Conservation (phyloP, 2,329 filamentous ascomycete species). For the Keithomyces neogunnii region DNA sequence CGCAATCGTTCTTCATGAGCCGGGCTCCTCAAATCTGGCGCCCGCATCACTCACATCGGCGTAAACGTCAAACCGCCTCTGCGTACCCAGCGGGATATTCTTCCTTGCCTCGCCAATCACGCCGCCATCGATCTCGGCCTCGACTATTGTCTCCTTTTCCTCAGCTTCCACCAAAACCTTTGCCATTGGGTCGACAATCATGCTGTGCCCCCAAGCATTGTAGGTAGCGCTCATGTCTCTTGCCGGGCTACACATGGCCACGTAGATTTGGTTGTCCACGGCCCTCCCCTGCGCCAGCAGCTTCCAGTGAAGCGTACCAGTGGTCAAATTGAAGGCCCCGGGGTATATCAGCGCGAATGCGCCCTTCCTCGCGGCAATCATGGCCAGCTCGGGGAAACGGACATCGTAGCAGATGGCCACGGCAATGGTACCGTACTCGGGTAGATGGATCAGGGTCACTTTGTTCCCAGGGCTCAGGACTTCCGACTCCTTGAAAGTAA, state of each 20-base stretch:
- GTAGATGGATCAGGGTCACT: slow-evolving; percentile 76
- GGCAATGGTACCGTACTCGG: slow-evolving; percentile 79
- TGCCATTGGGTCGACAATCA: slow-evolving; percentile 83
- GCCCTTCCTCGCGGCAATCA: slow-evolving; percentile 76
- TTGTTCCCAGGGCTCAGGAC: slow-evolving; percentile 80
- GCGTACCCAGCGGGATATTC: slow-evolving; percentile 74
- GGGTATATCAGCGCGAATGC: slow-evolving; percentile 86
- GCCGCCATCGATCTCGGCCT: slow-evolving; percentile 59
- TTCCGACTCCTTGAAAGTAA: slow-evolving; percentile 83
- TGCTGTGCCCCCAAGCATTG: slow-evolving; percentile 84
- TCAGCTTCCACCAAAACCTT: slow-evolving; percentile 70
- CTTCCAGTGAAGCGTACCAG: slow-evolving; percentile 85
- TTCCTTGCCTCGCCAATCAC: slow-evolving; percentile 68
- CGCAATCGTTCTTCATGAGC: not conserved
- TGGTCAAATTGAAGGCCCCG: slow-evolving; percentile 94
- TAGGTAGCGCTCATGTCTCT: slow-evolving; percentile 71
- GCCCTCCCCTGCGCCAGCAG: slow-evolving; percentile 75
- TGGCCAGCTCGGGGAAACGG: slow-evolving; percentile 89
- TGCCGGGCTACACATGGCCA: slow-evolving; percentile 86
- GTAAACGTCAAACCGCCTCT: slow-evolving; percentile 93
- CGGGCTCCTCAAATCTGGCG: slow-evolving; percentile 25
- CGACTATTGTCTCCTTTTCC: slow-evolving; percentile 68
- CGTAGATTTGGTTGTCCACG: slow-evolving; percentile 90
- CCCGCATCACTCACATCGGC: slow-evolving; percentile 70
- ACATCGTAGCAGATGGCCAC: slow-evolving; percentile 97